phyloP scores from a whole-genome alignment of 1,139 yeast species.

The Candida tetrigidarum region DNA sequence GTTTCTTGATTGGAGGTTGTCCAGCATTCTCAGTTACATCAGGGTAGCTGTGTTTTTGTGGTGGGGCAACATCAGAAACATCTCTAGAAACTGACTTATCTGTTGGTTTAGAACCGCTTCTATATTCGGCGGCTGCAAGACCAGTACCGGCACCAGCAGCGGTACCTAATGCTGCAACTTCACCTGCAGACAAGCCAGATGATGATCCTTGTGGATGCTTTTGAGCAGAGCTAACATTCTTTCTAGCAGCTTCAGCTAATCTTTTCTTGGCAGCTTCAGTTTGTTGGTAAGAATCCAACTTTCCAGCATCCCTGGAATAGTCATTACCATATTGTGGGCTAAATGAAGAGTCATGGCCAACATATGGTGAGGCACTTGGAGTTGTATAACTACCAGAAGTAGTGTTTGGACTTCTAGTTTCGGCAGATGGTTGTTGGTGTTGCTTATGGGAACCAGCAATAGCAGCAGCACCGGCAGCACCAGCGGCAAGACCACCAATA shows the following conservation, averaged over 20 bases:
- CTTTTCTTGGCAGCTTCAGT: conserved; percentile 16
- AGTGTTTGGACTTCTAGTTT: conserved; percentile 10
- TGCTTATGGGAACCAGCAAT: conserved; percentile 8
- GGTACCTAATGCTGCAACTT: conserved; percentile 15
- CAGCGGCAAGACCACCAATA: conserved; percentile 12
- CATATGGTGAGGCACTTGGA: background rate
- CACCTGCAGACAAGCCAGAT: conserved; percentile 11
- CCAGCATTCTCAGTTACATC: background rate
- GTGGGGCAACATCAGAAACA: background rate
- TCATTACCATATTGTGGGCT: background rate
- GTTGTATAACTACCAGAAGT: background rate
- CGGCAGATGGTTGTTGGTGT: background rate
- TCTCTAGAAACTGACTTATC: background rate
- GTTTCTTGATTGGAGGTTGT: conserved; percentile 6
- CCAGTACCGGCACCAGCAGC: conserved; percentile 14
- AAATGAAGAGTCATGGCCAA: background rate
- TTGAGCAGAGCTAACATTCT: conserved; percentile 12
- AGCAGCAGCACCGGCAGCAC: conserved; percentile 9
- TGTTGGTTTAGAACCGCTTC: background rate
- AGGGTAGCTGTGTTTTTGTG: conserved; percentile 3
- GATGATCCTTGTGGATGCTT: background rate
- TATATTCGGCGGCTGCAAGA: background rate
- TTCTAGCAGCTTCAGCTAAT: conserved; percentile 17
- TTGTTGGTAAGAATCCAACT: conserved; percentile 11
- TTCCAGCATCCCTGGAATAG: too few relatives aligned